Base-by-base conservation (phyloP, 1,284 basidiomycete species). In the Apiotrichum montevideense region DNA sequence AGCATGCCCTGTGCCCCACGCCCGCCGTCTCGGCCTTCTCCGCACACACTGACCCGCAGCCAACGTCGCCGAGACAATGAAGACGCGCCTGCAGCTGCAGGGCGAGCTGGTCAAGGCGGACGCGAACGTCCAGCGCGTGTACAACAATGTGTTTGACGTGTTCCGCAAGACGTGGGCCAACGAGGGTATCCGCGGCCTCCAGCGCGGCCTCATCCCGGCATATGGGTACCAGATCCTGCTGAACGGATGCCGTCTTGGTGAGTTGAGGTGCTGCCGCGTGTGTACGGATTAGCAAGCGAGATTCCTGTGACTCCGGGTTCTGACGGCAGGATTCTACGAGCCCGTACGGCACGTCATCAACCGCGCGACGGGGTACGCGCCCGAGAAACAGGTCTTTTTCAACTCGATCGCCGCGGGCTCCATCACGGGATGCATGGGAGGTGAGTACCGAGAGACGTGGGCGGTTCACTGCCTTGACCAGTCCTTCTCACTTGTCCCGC, bases 171-270 rank as follows among this genome's bases (percentile, higher is more conserved):
- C 94, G 15, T 94, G 87, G 85, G 82, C 77, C 71, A 85, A 93
- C 69, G 95, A 98, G 76, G 95, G 95, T 10, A 79, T 98, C 53
- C 81, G 85, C 50, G 95, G 95, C 40, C 75, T 97, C 35, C 95
- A 98, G 75, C 81, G 95, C 73, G 95, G 95, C 61, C 81, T 98
- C 47, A 80, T 85, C 61, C 87, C 93, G 55, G 95, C 94, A 88
- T 95, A 96, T 78, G 83, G 84, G 39, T 96, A 96, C 74, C 92
- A 96, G 87, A 87, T 95, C 53, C 82, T 96, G 52, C 79, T 98
- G 60, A 98, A 98, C 70, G 96, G 95, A 9, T 96, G 90, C 37
- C 85, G 96, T 62, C 79, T 98, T 58, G 95, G 92, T 87, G 66
- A 51, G 81, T 69, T 21, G 29, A 9, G 29, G 50, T 21, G 35